These are phyloP conservation scores for Pochonia chlamydosporia DNA, from an alignment of 2,329 filamentous ascomycete genomes.

Conservation along the genomic window DNA sequence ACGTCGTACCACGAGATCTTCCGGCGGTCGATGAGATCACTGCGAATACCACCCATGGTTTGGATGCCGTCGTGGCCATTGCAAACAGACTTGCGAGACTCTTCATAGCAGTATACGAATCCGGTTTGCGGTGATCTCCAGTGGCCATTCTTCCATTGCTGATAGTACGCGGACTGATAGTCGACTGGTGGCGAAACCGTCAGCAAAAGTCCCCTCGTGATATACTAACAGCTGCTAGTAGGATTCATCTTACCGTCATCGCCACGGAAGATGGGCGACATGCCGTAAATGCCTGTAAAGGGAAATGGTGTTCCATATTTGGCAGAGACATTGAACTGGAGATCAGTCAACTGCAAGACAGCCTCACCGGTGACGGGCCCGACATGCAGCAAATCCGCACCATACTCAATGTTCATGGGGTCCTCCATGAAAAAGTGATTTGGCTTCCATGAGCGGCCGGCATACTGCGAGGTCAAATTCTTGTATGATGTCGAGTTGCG, in stretches of 20 bases:
- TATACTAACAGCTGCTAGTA: not conserved
- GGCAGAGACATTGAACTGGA: slow-evolving; percentile 9
- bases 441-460: slow-evolving; percentile 11
- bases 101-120: slow-evolving; percentile 14
- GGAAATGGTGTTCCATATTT: slow-evolving; percentile 6
- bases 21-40: slow-evolving; percentile 18
- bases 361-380: slow-evolving; percentile 7
- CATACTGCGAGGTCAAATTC: slow-evolving; percentile 9
- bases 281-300: slow-evolving; percentile 12
- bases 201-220: not conserved
- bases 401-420: slow-evolving; percentile 10
- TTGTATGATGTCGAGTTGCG: slow-evolving; percentile 8
- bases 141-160: slow-evolving; percentile 12
- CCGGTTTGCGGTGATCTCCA: slow-evolving; percentile 9
- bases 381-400: slow-evolving; percentile 10
- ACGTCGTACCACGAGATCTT: slow-evolving; percentile 23
- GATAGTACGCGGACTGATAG: slow-evolving; percentile 13
- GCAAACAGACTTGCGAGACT: slow-evolving; percentile 9
- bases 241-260: slow-evolving; percentile 7
- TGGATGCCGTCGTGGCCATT: slow-evolving; percentile 14
- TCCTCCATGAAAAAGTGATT: slow-evolving; percentile 16
- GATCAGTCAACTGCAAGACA: slow-evolving; percentile 11
- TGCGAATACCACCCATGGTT: slow-evolving; percentile 12
- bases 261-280: slow-evolving; percentile 12
- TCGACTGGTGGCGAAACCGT: not conserved